These are phyloP conservation scores for Fonsecaea nubica DNA, from an alignment of 2,329 filamentous ascomycete species.

Conservation along the genomic window DNA sequence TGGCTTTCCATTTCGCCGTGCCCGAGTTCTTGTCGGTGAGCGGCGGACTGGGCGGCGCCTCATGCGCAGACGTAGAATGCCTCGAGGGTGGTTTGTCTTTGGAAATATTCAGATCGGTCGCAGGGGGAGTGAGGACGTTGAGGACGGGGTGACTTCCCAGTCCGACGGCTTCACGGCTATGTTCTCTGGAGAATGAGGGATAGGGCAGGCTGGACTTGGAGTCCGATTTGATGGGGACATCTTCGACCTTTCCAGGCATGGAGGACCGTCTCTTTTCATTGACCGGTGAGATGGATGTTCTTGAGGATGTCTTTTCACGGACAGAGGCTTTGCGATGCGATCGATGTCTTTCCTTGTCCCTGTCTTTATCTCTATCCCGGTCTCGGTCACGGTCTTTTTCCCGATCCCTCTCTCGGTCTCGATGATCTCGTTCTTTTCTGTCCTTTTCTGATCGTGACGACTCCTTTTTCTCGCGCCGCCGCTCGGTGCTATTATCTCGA, in stretches of 20 bases:
- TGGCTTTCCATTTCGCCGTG: constrained; percentile 47
- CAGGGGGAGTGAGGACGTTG: constrained; percentile 69
- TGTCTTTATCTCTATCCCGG: constrained; percentile 27
- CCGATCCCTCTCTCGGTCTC: constrained; percentile 30
- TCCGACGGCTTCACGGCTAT: constrained; percentile 84
- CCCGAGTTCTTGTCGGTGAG: constrained; percentile 53
- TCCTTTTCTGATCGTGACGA: constrained; percentile 37
- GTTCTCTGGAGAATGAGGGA: constrained; percentile 84
- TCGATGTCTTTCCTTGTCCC: constrained; percentile 33
- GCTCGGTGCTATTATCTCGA: constrained; percentile 38
- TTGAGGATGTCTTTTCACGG: constrained; percentile 37
- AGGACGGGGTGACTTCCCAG: constrained; percentile 59
- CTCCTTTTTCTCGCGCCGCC: constrained; percentile 37
- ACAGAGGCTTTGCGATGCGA: constrained; percentile 36
- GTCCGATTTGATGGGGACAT: constrained; percentile 40
- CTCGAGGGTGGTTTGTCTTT: constrained; percentile 48
- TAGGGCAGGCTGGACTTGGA: constrained; percentile 69
- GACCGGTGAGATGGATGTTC: constrained; percentile 40
- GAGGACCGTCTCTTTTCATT: constrained; percentile 41
- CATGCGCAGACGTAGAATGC: constrained; percentile 34
- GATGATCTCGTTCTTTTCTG: constrained; percentile 32
- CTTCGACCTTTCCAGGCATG: constrained; percentile 40
- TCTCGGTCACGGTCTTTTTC: constrained; percentile 23
- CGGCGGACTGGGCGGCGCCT: constrained; percentile 56
- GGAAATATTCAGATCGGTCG: constrained; percentile 69